A percentile compares a stretch with the other conserved stretches of the same genome.
These are phyloP conservation scores for Agaricales sp. DNA, from an alignment of 1,284 basidiomycete species.

Conservation along the genomic window DNA sequence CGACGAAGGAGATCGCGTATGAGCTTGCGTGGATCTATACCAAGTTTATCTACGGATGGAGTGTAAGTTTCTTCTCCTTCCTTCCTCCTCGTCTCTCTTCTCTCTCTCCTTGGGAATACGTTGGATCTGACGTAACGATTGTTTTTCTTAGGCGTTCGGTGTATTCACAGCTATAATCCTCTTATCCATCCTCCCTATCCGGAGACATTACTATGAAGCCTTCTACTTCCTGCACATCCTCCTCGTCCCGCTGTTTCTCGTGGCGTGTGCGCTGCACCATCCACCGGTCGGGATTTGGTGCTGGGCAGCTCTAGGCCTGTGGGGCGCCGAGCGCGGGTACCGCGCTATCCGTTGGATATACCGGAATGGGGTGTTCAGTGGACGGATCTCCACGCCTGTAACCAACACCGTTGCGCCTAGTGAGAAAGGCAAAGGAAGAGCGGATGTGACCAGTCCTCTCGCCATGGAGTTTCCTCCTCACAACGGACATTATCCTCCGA, in stretches of 20 bases:
- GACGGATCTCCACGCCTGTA: constrained; percentile 1
- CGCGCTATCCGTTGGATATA: constrained; percentile 52
- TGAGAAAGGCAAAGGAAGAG: neutral
- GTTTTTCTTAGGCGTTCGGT: constrained; percentile 45
- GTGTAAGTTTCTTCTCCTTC: constrained; percentile 33
- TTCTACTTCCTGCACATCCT: constrained; percentile 71
- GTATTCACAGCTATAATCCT: constrained; percentile 59
- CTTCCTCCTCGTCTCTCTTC: constrained; percentile 5
- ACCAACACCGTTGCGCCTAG: neutral
- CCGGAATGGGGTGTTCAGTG: constrained; percentile 44
- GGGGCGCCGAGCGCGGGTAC: constrained; percentile 56
- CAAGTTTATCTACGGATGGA: constrained; percentile 68
- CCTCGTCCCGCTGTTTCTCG: constrained; percentile 52
- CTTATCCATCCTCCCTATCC: constrained; percentile 53
- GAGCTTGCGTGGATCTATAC: constrained; percentile 54
- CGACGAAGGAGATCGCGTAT: constrained; percentile 47
- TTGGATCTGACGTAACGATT: neutral
- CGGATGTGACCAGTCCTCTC: neutral
- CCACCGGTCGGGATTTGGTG: constrained; percentile 64
- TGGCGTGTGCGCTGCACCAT: constrained; percentile 59
- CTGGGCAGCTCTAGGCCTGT: constrained; percentile 52
- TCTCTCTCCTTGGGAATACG: constrained; percentile 1
- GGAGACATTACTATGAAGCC: constrained; percentile 61
- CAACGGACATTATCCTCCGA: neutral
- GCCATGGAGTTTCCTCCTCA: neutral